Conservation (phyloP, 2,329 filamentous ascomycete genomes). For the Clarireedia paspali region DNA sequence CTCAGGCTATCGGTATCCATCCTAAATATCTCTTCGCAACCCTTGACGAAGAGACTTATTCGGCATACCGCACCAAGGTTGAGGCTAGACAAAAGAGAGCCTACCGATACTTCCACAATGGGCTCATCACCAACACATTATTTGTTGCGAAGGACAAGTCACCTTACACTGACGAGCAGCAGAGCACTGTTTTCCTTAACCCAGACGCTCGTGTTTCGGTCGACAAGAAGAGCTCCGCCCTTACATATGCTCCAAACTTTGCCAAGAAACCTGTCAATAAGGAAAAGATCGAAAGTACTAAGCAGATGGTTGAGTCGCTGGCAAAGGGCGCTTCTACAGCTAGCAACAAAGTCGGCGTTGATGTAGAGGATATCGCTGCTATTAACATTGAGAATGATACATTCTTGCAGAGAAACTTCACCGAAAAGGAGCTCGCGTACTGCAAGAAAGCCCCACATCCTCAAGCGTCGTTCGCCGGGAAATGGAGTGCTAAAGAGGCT, state of each 20-base stretch:
- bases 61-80: conserved; percentile 79
- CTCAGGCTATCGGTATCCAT: conserved; percentile 94
- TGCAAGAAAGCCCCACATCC: conserved; percentile 73
- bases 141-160: conserved; percentile 92
- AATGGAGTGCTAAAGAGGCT: conserved; percentile 97
- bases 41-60: conserved; percentile 80
- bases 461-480: conserved; percentile 85
- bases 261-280: conserved; percentile 52
- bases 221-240: conserved; percentile 79
- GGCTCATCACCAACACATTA: conserved; percentile 93
- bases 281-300: conserved; percentile 45
- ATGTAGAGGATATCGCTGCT: conserved; percentile 80
- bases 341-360: conserved; percentile 81
- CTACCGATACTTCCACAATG: conserved; percentile 97
- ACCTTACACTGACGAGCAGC: conserved; percentile 83
- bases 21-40: conserved; percentile 92
- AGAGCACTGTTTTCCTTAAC: conserved; percentile 85
- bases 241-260: conserved; percentile 64
- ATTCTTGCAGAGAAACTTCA: conserved; percentile 94
- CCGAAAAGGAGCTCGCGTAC: conserved; percentile 73
- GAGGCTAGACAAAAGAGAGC: conserved; percentile 95
- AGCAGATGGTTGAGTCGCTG: conserved; percentile 69
- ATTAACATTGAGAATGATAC: conserved; percentile 93
- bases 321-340: conserved; percentile 54
- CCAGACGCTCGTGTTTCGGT: conserved; percentile 77